phyloP scores from a whole-genome alignment of 805 yeast genomes.

The Saccharomycopsis sp. region DNA sequence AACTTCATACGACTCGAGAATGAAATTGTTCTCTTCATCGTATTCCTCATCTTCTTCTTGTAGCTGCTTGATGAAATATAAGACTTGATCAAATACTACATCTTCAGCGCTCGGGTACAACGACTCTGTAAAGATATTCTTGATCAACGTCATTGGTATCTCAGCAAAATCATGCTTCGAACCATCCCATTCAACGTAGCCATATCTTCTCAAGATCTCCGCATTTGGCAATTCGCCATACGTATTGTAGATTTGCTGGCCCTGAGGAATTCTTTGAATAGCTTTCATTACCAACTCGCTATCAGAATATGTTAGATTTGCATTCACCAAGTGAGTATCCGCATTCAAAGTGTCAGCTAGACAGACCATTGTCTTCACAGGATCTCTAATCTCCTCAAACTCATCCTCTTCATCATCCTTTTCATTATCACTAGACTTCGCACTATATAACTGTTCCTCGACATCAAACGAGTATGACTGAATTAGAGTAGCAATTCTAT shows the following conservation, averaged over 20 bases:
- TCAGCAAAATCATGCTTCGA: conserved; percentile 81
- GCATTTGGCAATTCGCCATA: conserved; percentile 89
- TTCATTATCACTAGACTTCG: conserved; percentile 27
- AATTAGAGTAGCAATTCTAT: conserved; percentile 68
- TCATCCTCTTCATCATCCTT: conserved; percentile 29
- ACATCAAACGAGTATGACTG: conserved; percentile 92
- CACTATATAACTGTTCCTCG: conserved; percentile 31
- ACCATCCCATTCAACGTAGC: conserved; percentile 73
- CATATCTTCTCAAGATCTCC: conserved; percentile 86
- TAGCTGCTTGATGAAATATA: conserved; percentile 29
- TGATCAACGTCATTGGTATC: conserved; percentile 41
- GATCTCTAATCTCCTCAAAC: conserved; percentile 33
- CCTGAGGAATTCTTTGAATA: conserved; percentile 47
- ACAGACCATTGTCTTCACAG: conserved; percentile 75
- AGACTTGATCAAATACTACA: conserved; percentile 32
- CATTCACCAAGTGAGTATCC: conserved; percentile 71
- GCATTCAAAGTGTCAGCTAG: conserved; percentile 88
- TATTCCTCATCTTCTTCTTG: conserved; percentile 22
- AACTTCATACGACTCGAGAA: conserved; percentile 44
- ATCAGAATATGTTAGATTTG: conserved; percentile 49
- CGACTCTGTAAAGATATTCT: conserved; percentile 30
- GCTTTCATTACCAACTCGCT: conserved; percentile 65
- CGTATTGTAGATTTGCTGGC: conserved; percentile 77
- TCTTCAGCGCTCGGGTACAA: conserved; percentile 23
- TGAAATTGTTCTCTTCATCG: conserved; percentile 32